Evolutionary conservation across 805 yeast genomes (phyloP), one percentile per base, ranked within the genome.

Genomic region (Yarrowia sp.): DNA sequence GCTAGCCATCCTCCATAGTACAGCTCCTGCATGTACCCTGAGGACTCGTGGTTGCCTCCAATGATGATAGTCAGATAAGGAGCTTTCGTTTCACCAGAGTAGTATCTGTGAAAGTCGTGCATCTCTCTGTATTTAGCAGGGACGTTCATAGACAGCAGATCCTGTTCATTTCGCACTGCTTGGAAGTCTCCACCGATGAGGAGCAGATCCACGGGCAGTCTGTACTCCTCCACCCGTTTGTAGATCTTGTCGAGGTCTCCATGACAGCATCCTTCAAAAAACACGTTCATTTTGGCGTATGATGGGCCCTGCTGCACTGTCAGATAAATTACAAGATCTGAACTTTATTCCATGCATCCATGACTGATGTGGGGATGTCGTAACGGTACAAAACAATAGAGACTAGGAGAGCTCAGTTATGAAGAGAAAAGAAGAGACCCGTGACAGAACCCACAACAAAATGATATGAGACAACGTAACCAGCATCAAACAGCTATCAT

Each of bases 1-100:
- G 96, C 96, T 1, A 89, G 92, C 90, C 93, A 95, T 0, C 99
- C 99, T 11, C 99, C 99, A 73, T 81, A 83, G 66, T 83, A 84
- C 66, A 92, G 76, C 69, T 89, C 91, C 67, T 83, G 78, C 67
- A 95, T 72, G 73, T 89, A 90, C 66, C 86, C 84, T 66, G 96
- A 89, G 4, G 95, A 86, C 73, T 95, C 99, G 72, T 95, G 99
- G 75, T 95, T 95, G 0, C 99, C 99, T 2, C 99, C 98, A 45
- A 95, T 84, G 69, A 93, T 88, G 0, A 95, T 69, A 0, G 98
- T 93, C 36, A 85, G 75, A 1, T 88, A 80, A 0, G 97, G 97
- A 0, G 97, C 96, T 33, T 63, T 74, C 53, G 76, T 78, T 17
- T 70, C 68, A 0, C 93, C 90, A 0, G 72, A 72, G 71, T 89